These are phyloP conservation scores for Capsicum pubescens DNA, from an alignment of 257 asterid genomes.

Conservation along the genomic window DNA sequence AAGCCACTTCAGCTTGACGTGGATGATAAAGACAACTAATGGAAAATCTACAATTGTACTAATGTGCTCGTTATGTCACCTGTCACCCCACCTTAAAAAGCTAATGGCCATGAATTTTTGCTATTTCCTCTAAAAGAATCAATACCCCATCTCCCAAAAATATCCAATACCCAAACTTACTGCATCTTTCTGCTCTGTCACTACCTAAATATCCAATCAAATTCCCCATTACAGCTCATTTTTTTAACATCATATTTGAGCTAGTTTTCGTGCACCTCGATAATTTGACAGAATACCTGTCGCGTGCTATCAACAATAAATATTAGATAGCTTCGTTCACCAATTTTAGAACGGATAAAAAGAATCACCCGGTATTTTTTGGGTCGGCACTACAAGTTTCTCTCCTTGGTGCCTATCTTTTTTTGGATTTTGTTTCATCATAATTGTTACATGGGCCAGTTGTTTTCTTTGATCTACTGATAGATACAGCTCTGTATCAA, in stretches of 20 bases:
- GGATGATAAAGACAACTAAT: conserved; percentile 19
- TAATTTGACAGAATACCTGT: no score
- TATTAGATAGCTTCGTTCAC: no score
- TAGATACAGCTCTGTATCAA: background rate
- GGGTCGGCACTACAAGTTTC: no score
- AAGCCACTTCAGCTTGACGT: conserved; percentile 8
- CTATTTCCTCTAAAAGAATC: background rate
- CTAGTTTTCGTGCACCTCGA: no score
- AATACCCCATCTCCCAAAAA: background rate
- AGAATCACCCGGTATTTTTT: no score
- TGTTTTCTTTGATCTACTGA: conserved; percentile 20
- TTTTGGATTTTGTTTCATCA: background rate
- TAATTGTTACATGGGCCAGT: background rate
- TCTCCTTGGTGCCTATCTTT: background rate
- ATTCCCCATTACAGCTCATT: background rate
- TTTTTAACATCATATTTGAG: background rate
- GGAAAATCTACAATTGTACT: background rate
- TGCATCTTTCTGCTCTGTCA: background rate
- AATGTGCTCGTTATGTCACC: background rate
- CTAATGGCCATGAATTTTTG: background rate
- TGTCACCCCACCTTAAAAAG: background rate
- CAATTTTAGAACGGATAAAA: no score
- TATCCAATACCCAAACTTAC: background rate
- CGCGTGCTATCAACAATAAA: no score
- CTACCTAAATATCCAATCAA: background rate